Base-by-base conservation (phyloP, 148 eudicot species). In the Dianthus caryophyllus region DNA sequence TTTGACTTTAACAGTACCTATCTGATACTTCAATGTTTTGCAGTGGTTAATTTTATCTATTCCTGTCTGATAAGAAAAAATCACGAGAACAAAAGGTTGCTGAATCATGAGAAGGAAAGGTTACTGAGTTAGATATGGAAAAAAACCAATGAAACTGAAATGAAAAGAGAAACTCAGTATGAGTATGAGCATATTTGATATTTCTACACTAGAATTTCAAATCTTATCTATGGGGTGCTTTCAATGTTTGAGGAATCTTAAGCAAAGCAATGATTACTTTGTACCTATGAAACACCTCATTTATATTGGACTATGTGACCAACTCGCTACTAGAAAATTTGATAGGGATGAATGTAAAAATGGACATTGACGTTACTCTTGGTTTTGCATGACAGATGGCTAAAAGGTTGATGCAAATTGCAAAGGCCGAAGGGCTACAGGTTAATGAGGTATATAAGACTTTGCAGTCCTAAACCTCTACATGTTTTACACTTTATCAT, bases 361-460 rank as follows among this genome's bases (percentile, higher is more conserved):
- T 9, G 44, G 47, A 62, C 15, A 48, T 16, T 38, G 69, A 54
- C 13, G 6, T 41, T 46, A 20, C 53, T 9, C 13, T 14, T 57
- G 53, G 16, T 65, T 27, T 22, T 58, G 22, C 64, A 15, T 78
- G 73, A 58, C 73, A 94, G 98, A 86, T 94, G 86, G 95, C 90
- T 47, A 94, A 90, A 79, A 81, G 98, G 74, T 83, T 94, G 75
- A 31, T 78, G 82, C 97, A 83, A 57, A 79, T 94, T 65, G 92
- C 97, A 56, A 90, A 77, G 29, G 75, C 87, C 18, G 98, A 94
- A 77, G 95, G 90, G 55, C 80, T 94, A 79, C 87, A 94, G 78
- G 90, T 82, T 61, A 87, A 90, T 59, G 97, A 94, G 97, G 98
- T 94, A 82, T 59, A 26, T 70, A 20, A 31, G 38, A 41, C 9